Evolutionary conservation across 192 early-diverging fungal genomes (phyloP).

Genomic region (Backusella australiensis): DNA sequence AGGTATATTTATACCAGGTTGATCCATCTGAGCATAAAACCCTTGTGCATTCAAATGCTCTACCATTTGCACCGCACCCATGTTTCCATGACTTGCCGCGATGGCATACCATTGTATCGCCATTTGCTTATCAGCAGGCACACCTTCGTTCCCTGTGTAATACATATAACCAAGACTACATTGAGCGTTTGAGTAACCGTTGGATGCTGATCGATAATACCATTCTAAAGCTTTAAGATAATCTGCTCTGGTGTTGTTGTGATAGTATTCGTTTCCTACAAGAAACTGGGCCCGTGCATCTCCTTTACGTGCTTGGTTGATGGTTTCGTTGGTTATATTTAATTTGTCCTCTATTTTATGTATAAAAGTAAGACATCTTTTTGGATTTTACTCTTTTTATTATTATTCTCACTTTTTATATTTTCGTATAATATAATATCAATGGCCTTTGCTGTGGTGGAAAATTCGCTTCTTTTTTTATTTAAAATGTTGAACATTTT

Average conservation of each 20-base stretch:
- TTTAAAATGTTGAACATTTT: not conserved
- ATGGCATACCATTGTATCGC: not conserved
- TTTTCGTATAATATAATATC: not conserved
- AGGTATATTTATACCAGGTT: not conserved
- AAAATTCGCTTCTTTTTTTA: not conserved
- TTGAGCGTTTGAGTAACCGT: not conserved
- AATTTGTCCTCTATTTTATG: not conserved
- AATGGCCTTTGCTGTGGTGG: not conserved
- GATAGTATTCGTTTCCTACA: not conserved
- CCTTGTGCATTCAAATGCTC: not conserved
- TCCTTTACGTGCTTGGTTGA: not conserved
- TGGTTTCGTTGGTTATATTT: not conserved
- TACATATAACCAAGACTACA: not conserved
- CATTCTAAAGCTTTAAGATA: not conserved
- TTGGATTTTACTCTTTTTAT: not conserved
- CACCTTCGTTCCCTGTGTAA: not conserved
- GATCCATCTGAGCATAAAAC: not conserved
- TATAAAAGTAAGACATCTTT: not conserved
- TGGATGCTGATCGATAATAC: not conserved
- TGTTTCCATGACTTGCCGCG: not conserved
- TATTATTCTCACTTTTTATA: not conserved
- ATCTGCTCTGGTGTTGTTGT: not conserved
- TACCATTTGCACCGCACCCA: not conserved
- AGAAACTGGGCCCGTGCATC: not conserved
- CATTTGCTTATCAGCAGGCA: not conserved